phyloP scores from a whole-genome alignment of 2,329 filamentous ascomycete genomes.

The Nectriaceae sp. region DNA sequence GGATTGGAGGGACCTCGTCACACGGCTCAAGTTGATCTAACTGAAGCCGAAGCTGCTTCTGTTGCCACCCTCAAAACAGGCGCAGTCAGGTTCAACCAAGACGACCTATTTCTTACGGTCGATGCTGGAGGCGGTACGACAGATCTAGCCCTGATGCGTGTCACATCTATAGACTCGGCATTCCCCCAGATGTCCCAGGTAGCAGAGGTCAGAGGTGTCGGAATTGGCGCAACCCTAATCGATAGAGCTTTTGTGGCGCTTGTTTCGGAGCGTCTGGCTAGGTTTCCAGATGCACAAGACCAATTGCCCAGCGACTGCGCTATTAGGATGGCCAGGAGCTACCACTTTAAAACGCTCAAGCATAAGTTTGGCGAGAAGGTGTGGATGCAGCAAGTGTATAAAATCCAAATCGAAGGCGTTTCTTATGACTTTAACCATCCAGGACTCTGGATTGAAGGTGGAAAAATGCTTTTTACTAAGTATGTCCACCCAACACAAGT shows the following conservation, averaged over 20 bases:
- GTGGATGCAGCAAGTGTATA: conserved; percentile 42
- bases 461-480: conserved; percentile 42
- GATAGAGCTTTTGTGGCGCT: conserved; percentile 44
- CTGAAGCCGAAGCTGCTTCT: conserved; percentile 50
- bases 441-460: conserved; percentile 40
- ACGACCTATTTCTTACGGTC: conserved; percentile 44
- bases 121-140: conserved; percentile 51
- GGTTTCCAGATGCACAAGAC: conserved; percentile 35
- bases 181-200: conserved; percentile 37
- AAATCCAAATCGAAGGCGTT: conserved; percentile 45
- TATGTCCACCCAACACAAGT: conserved; percentile 19
- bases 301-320: conserved; percentile 40
- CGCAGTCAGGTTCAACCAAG: conserved; percentile 37
- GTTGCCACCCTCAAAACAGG: conserved; percentile 48
- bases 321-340: conserved; percentile 38
- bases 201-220: conserved; percentile 44
- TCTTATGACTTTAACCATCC: conserved; percentile 41
- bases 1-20: conserved; percentile 43
- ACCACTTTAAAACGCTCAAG: conserved; percentile 40
- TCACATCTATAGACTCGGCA: conserved; percentile 30
- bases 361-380: conserved; percentile 48
- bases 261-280: conserved; percentile 38
- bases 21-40: conserved; percentile 44
- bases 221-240: conserved; percentile 48
- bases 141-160: conserved; percentile 46